phyloP scores from a whole-genome alignment of 1,284 basidiomycete genomes.

The Puccinia hordei region DNA sequence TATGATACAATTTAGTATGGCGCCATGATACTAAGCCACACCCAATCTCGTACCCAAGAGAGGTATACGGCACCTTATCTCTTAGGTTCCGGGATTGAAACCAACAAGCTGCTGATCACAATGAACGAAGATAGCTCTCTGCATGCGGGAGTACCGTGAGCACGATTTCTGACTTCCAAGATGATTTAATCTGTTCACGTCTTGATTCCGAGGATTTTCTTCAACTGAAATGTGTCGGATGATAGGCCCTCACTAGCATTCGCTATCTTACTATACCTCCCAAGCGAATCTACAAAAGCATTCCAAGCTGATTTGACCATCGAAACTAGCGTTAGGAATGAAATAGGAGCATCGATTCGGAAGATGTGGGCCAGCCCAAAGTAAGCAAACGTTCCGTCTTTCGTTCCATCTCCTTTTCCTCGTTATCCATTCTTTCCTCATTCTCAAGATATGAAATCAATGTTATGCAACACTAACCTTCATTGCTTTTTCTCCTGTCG shows the following conservation, averaged over 20 bases:
- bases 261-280: constrained; percentile 48
- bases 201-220: not conserved
- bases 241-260: constrained; percentile 46
- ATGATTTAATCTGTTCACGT: not conserved
- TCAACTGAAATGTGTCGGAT: not conserved
- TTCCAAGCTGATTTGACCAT: constrained; percentile 47
- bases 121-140: constrained; percentile 46
- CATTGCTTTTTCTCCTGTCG: not conserved
- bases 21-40: constrained; percentile 38
- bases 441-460: not conserved
- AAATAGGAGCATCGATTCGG: constrained; percentile 44
- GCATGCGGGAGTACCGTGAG: constrained; percentile 48
- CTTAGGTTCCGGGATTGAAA: constrained; percentile 51
- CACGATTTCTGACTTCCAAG: not conserved
- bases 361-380: constrained; percentile 51
- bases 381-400: constrained; percentile 15
- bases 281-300: constrained; percentile 29
- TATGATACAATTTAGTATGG: constrained; percentile 41
- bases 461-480: no score
- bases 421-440: not conserved
- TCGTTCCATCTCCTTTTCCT: not conserved
- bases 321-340: constrained; percentile 43
- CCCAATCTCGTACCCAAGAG: constrained; percentile 46
- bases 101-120: constrained; percentile 49
- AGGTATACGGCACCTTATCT: constrained; percentile 39